Base-by-base conservation (phyloP, 306 rosid genomes). In the Corylus heterophylla region DNA sequence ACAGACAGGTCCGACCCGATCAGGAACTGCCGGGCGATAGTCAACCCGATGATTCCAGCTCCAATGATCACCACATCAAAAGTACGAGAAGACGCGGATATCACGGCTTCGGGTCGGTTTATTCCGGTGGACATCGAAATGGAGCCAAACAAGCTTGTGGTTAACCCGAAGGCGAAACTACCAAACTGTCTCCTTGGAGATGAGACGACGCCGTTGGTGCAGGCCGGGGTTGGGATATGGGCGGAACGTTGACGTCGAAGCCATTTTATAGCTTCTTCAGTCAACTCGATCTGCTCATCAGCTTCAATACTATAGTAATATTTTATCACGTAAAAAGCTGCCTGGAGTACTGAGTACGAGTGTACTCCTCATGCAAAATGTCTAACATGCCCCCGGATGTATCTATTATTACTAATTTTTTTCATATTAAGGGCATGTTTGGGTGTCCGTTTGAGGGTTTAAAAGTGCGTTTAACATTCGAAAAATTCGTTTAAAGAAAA, bases 1-100 rank as follows among this genome's bases (percentile, higher is more conserved):
- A 94, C 95, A 4, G 98, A 89, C 2, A 94, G 82, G 77, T 94
- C 93, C 79, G 97, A 86, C 80, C 73, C 88, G 55, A 83, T 63
- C 8, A 94, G 86, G 63, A 94, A 75, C 80, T 92, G 89, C 22
- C 92, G 91, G 73, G 97, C 97, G 12, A 92, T 84, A 68, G 90
- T 88, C 78, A 92, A 85, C 76, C 97, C 98, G 69, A 94, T 92
- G 45, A 94, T 80, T 22, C 97, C 98, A 44, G 98, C 97, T 50
- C 98, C 97, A 16, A 94, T 83, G 4, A 94, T 76, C 62, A 94
- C 90, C 20, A 91, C 91, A 71, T 94, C 97, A 64, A 79, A 89
- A 20, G 88, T 42, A 11, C 80, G 73, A 55, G 27, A 61, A 29
- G 90, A 82, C 3, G 87, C 83, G 52, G 76, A 80, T 14, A 71